Conservation (phyloP, 169 alveolate species). For the Cryptosporidium bovis region DNA sequence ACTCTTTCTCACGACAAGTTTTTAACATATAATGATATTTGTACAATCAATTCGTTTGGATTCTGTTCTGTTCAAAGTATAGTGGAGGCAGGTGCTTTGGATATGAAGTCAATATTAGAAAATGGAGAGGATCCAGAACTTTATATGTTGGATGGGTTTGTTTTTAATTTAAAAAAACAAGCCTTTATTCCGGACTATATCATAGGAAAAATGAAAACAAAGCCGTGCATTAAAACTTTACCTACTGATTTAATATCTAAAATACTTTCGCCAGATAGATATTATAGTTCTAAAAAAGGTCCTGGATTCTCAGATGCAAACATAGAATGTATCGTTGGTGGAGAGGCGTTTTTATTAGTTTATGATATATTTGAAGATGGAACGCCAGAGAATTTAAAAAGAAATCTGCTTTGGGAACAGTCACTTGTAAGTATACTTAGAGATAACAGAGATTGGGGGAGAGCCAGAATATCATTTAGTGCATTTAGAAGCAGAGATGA, state of each 20-base stretch:
- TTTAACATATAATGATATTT: slow-evolving; percentile 79
- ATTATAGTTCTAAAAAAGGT: slow-evolving; percentile 64
- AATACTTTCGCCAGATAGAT: slow-evolving; percentile 73
- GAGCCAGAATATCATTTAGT: slow-evolving; percentile 77
- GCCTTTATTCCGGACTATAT: slow-evolving; percentile 81
- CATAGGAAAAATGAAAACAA: slow-evolving; percentile 77
- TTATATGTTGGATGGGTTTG: slow-evolving; percentile 80
- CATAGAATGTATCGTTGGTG: slow-evolving; percentile 79
- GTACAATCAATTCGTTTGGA: slow-evolving; percentile 79
- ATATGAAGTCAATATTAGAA: slow-evolving; percentile 76
- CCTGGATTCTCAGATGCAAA: slow-evolving; percentile 77
- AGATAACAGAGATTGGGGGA: slow-evolving; percentile 79
- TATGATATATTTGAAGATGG: slow-evolving; percentile 79
- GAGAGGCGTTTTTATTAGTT: slow-evolving; percentile 77
- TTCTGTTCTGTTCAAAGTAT: slow-evolving; percentile 78
- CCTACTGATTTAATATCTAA: slow-evolving; percentile 77
- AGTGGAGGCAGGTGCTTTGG: slow-evolving; percentile 76
- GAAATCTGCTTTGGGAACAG: slow-evolving; percentile 81
- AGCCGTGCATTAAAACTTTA: slow-evolving; percentile 77
- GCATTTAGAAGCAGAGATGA: slow-evolving; percentile 82
- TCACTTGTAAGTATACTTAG: slow-evolving; percentile 77
- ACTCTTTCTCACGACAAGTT: slow-evolving; percentile 35
- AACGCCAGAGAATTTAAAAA: slow-evolving; percentile 72
- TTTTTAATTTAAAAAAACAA: slow-evolving; percentile 78
- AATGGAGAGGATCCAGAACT: slow-evolving; percentile 78